A percentile compares a stretch with the other conserved stretches of the same genome.
Conservation (phyloP, 1,284 basidiomycete species). For the Naganishia cerealis region DNA sequence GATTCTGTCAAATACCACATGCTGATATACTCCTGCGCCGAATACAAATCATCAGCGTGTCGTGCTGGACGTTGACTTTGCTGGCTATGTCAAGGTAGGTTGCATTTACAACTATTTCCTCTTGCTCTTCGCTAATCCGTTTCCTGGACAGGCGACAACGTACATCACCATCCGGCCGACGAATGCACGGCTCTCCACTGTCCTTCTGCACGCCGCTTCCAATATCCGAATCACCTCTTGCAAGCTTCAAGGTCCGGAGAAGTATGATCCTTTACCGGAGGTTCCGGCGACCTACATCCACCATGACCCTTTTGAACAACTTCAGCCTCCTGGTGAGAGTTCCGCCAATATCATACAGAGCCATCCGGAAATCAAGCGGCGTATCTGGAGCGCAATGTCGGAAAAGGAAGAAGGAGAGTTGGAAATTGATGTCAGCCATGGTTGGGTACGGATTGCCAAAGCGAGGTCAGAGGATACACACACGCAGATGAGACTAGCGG, state of each 20-base stretch:
- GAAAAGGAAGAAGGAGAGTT: constrained; percentile 92
- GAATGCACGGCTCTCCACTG: constrained; percentile 45
- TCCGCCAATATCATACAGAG: constrained; percentile 64
- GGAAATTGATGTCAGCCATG: constrained; percentile 84
- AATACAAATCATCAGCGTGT: constrained; percentile 49
- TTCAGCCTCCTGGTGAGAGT: constrained; percentile 35
- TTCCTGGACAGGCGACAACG: constrained; percentile 41
- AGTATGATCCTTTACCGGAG: constrained; percentile 38
- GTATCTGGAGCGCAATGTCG: constrained; percentile 81
- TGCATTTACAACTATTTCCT: not conserved
- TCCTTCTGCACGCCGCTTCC: constrained; percentile 51
- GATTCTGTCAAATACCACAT: not conserved
- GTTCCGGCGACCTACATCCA: constrained; percentile 30
- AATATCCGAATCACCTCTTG: constrained; percentile 46
- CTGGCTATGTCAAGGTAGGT: constrained; percentile 43
- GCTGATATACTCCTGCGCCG: constrained; percentile 16
- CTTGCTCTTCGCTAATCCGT: constrained; percentile 16
- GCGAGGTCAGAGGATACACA: constrained; percentile 36
- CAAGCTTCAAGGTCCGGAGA: constrained; percentile 48
- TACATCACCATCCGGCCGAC: constrained; percentile 50
- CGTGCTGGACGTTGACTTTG: constrained; percentile 51
- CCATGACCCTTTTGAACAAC: constrained; percentile 25
- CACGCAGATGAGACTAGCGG: constrained; percentile 42
- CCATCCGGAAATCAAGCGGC: constrained; percentile 91
- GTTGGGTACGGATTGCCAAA: constrained; percentile 59